Base-by-base conservation (phyloP, 2,329 filamentous ascomycete species). In the Falciphora oryzae region DNA sequence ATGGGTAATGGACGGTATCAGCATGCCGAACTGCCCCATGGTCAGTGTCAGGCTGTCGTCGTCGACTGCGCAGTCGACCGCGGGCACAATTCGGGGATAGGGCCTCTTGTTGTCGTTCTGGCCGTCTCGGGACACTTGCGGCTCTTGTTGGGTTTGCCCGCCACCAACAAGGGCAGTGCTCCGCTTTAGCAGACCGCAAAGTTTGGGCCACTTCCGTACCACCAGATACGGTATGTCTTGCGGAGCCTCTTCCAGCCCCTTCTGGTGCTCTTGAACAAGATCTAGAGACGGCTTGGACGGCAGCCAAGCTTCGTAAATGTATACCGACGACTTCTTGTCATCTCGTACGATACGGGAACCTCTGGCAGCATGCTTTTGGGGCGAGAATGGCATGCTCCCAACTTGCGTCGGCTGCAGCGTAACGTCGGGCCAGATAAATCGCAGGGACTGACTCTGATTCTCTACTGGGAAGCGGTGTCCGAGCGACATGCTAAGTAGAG, bases 1-100 rank as follows among this genome's bases (percentile, higher is more conserved):
- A 68, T 92, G 85, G 22, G 90, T 77, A 50, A 97, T 85, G 0
- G 87, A 88, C 0, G 93, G 92, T 6, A 95, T 81, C 53, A 95
- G 80, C 63, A 89, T 78, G 2, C 81, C 85, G 32, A 87, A 80
- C 59, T 79, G 75, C 1, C 77, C 78, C 65, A 80, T 78, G 10
- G 74, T 73, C 29, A 60, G 16, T 2, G 27, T 28, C 8, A 78
- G 70, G 0, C 81, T 78, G 2, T 85, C 69, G 2, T 69, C 68
- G 66, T 88, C 85, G 0, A 84, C 73, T 0, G 72, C 80, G 64
- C 85, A 85, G n/a, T 75, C 75, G 0, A 75, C 68, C 1, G 78
- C 71, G 0, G 83, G 81, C 4, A 88, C 71, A 6, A 82, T 77
- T 6, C 76, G 70, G 0, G 71, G 69, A 69, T 80, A 83, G 44